phyloP scores from a whole-genome alignment of 495 filamentous ascomycete species.

The Podospora anserina region DNA sequence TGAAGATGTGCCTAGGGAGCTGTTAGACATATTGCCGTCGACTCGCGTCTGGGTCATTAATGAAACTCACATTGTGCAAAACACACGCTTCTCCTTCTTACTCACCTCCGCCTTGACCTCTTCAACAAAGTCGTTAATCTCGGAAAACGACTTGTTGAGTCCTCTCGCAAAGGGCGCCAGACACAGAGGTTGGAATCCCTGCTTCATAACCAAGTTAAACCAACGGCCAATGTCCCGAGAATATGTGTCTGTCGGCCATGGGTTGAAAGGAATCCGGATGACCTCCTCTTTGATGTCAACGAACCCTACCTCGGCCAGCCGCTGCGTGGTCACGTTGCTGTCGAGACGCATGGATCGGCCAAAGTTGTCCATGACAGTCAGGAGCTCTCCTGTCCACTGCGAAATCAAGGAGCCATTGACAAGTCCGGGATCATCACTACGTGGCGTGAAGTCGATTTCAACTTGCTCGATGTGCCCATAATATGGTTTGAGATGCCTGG shows the following conservation, averaged over 20 bases:
- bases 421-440: constrained; percentile 64
- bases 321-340: constrained; percentile 56
- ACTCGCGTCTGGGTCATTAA: constrained; percentile 22
- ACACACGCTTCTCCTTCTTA: constrained; percentile 61
- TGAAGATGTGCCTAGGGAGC: constrained; percentile 30
- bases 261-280: constrained; percentile 70
- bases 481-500: constrained; percentile 74
- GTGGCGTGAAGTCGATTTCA: constrained; percentile 85
- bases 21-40: constrained; percentile 15
- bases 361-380: constrained; percentile 63
- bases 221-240: constrained; percentile 72
- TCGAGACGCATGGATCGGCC: constrained; percentile 65
- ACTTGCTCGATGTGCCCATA: constrained; percentile 80
- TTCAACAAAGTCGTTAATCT: constrained; percentile 59
- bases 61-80: constrained; percentile 65
- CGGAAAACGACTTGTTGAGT: constrained; percentile 59
- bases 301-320: constrained; percentile 72
- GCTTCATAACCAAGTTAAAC: constrained; percentile 76
- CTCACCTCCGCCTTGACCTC: constrained; percentile 69
- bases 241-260: constrained; percentile 70
- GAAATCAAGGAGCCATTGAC: constrained; percentile 47
- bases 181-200: constrained; percentile 70
- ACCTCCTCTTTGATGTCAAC: constrained; percentile 74
- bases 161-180: constrained; percentile 72
- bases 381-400: constrained; percentile 68